Evolutionary conservation across 192 early-diverging fungal species (phyloP), one percentile per base, ranked within the genome.

Genomic region (Backusella circina): DNA sequence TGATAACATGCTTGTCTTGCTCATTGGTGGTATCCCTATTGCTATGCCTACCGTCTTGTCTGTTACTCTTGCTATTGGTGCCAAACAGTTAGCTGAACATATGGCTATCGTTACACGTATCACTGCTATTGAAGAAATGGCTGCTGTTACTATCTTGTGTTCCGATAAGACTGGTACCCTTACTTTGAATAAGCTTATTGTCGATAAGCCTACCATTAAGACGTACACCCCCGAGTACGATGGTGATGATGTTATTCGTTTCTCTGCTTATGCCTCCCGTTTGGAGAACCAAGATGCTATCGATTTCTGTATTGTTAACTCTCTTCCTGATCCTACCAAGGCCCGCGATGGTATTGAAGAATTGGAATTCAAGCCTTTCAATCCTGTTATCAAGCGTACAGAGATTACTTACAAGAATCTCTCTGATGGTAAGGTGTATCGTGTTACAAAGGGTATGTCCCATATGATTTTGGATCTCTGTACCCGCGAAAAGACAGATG

Each of bases 81-180:
- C 91, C 88, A 93, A 84, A 91, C 91, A 86, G 93, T 90, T 38
- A 91, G 94, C 74, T 68, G 92, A 93, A 81, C 89, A 91, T 74
- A 88, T 93, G 79, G 90, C 91, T 26, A 89, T 87, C 71, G 90
- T 93, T 28, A 90, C 89, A n/a, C n/a, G n/a, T n/a, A n/a, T n/a
- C n/a, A n/a, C n/a, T n/a, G n/a, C n/a, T n/a, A n/a, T n/a, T 68
- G 92, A 93, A 81, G 90, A 91, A 75, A 88, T 93, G 79, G 90
- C 91, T 26, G 90, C 88, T 72, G 90, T 93, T 28, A 90, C 89
- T 72, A 90, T 92, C 78, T 90, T 97, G 72, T 95, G 94, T 87
- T 95, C 94, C 35, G 95, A 97, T 86, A 97, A 97, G 89, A 97
- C 96, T 71, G 95, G 95, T 79, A 97, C 95, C 32, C 86, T 97